These are phyloP conservation scores for Pseudozyma thailandica DNA, from an alignment of 1,284 basidiomycete genomes.

Conservation along the genomic window DNA sequence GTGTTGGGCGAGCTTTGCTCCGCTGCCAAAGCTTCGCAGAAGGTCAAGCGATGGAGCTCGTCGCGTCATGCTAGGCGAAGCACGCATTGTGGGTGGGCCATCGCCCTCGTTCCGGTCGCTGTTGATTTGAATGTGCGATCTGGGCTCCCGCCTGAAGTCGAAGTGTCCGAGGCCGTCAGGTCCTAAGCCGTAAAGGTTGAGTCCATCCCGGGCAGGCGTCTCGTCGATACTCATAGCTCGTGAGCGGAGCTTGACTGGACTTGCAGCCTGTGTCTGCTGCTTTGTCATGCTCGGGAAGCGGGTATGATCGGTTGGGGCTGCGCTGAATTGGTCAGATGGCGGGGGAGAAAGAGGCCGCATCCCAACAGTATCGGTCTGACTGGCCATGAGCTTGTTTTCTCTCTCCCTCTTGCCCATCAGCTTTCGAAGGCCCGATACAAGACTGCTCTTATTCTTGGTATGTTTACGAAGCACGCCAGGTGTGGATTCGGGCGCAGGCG, in stretches of 20 bases:
- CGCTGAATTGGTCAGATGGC: not conserved
- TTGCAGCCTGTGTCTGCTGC: not conserved
- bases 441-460: slow-evolving; percentile 38
- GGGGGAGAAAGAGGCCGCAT: not conserved
- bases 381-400: slow-evolving; percentile 2
- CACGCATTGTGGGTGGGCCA: not conserved
- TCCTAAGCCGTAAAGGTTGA: slow-evolving; percentile 17
- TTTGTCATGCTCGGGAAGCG: no score
- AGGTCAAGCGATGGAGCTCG: slow-evolving; percentile 28
- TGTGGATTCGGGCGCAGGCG: not conserved
- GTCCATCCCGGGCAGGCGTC: slow-evolving; percentile 2
- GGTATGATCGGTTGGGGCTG: not conserved
- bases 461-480: slow-evolving; percentile 21
- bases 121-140: not conserved
- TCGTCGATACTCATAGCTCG: slow-evolving; percentile 8
- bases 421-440: slow-evolving; percentile 41
- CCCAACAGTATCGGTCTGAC: not conserved
- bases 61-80: slow-evolving; percentile 15
- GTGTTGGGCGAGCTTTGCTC: not conserved
- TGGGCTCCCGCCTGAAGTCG: not conserved
- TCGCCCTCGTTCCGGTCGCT: not conserved
- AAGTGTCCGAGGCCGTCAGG: slow-evolving; percentile 16
- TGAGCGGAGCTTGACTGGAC: not conserved
- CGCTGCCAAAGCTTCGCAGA: slow-evolving; percentile 14
- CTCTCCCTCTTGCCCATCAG: slow-evolving; percentile 35